Percentiles rank a stretch among this genome's conserved stretches.
Conservation (phyloP, 2,329 filamentous ascomycete genomes). For the Claviceps sp. region DNA sequence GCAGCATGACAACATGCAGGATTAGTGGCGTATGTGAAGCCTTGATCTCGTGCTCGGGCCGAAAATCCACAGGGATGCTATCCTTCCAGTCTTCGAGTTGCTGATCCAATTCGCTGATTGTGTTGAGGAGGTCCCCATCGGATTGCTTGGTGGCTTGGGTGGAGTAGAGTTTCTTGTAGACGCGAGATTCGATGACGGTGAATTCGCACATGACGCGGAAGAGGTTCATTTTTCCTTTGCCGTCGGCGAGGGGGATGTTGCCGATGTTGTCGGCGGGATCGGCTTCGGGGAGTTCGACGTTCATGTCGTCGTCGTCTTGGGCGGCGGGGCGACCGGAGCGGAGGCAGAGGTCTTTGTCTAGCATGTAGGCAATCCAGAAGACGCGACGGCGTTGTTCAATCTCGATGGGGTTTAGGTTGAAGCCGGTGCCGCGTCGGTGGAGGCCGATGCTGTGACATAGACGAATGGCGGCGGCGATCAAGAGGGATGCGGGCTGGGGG, state of each 20-base stretch:
- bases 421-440: slow-evolving; percentile 84
- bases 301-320: slow-evolving; percentile 65
- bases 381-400: slow-evolving; percentile 70
- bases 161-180: slow-evolving; percentile 87
- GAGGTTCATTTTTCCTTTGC: slow-evolving; percentile 85
- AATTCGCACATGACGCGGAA: slow-evolving; percentile 91
- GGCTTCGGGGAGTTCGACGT: slow-evolving; percentile 85
- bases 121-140: slow-evolving; percentile 84
- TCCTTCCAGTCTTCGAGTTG: slow-evolving; percentile 94
- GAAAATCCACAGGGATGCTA: slow-evolving; percentile 83
- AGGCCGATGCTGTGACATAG: slow-evolving; percentile 88
- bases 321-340: slow-evolving; percentile 45
- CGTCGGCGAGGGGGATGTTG: slow-evolving; percentile 80
- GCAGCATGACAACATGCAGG: slow-evolving; percentile 82
- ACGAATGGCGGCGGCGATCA: slow-evolving; percentile 81
- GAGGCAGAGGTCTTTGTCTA: slow-evolving; percentile 50
- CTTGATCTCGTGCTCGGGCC: slow-evolving; percentile 94
- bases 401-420: slow-evolving; percentile 86
- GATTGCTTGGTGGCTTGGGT: slow-evolving; percentile 85
- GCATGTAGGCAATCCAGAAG: slow-evolving; percentile 53
- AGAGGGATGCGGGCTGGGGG: slow-evolving; percentile 82
- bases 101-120: slow-evolving; percentile 85
- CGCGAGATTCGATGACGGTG: slow-evolving; percentile 78
- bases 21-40: slow-evolving; percentile 87
- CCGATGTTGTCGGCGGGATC: slow-evolving; percentile 87